Conservation (phyloP, 257 asterid genomes). For the Galeopsis tetrahit region DNA sequence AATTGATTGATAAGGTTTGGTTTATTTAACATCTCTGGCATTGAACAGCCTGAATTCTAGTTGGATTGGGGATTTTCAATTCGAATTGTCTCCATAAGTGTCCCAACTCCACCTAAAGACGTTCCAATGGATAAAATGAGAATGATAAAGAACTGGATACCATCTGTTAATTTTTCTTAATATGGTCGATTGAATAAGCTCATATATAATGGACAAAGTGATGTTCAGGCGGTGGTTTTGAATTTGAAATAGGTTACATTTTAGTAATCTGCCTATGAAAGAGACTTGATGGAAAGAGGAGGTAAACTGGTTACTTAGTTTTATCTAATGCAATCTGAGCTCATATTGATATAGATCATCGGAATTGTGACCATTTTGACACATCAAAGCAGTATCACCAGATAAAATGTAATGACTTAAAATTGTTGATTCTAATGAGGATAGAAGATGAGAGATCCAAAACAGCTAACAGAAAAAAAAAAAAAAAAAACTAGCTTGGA, state of each 20-base stretch:
- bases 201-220: neutral
- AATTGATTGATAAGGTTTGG: slow-evolving; percentile 10
- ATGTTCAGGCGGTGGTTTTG: neutral
- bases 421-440: neutral
- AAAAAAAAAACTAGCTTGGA: neutral
- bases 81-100: neutral
- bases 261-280: neutral
- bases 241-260: neutral
- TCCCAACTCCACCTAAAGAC: slow-evolving; percentile 10
- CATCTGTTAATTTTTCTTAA: neutral
- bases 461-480: no score
- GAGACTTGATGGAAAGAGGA: neutral
- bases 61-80: slow-evolving; percentile 1
- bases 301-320: neutral
- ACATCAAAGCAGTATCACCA: neutral
- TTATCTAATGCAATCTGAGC: neutral
- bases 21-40: neutral
- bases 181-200: slow-evolving; percentile 6
- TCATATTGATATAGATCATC: no score
- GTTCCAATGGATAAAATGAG: neutral
- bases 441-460: neutral
- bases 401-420: neutral
- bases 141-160: neutral
- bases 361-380: no score
- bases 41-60: neutral